These are phyloP conservation scores for Diutina ranongensis DNA, from an alignment of 1,139 yeast genomes.

Conservation along the genomic window DNA sequence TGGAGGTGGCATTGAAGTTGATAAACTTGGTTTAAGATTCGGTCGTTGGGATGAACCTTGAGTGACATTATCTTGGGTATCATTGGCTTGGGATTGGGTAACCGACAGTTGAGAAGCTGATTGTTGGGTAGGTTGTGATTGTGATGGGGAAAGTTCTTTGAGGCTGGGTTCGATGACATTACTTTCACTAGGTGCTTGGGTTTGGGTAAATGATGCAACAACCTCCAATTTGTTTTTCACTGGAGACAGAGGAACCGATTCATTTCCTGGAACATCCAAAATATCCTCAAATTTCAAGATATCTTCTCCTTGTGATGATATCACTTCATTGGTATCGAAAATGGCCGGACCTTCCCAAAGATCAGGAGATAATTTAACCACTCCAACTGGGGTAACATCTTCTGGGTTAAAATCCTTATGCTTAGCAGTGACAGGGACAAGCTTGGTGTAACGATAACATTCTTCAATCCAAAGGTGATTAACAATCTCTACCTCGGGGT, in stretches of 20 bases:
- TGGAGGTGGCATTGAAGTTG: constrained; percentile 1
- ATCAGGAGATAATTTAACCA: background rate
- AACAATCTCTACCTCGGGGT: constrained; percentile 32
- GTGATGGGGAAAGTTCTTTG: background rate
- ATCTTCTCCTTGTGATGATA: background rate
- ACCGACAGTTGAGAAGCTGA: background rate
- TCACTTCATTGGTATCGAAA: background rate
- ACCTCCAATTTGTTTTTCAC: background rate
- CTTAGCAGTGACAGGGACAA: constrained; percentile 25
- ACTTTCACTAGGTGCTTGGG: background rate
- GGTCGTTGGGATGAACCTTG: too few species aligned
- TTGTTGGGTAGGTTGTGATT: background rate
- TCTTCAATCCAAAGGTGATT: constrained; percentile 92
- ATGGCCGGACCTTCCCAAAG: background rate
- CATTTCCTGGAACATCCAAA: background rate
- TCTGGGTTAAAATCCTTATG: constrained; percentile 32
- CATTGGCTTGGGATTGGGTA: too few species aligned
- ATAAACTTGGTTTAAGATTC: too few species aligned
- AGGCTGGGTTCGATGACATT: too few species aligned
- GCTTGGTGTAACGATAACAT: constrained; percentile 48
- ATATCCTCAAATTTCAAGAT: background rate
- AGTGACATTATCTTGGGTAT: too few species aligned
- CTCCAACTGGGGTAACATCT: constrained; percentile 11
- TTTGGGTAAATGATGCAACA: background rate
- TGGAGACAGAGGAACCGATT: background rate